phyloP scores from a whole-genome alignment of 768 basidiomycete species.

The Mycena venus region DNA sequence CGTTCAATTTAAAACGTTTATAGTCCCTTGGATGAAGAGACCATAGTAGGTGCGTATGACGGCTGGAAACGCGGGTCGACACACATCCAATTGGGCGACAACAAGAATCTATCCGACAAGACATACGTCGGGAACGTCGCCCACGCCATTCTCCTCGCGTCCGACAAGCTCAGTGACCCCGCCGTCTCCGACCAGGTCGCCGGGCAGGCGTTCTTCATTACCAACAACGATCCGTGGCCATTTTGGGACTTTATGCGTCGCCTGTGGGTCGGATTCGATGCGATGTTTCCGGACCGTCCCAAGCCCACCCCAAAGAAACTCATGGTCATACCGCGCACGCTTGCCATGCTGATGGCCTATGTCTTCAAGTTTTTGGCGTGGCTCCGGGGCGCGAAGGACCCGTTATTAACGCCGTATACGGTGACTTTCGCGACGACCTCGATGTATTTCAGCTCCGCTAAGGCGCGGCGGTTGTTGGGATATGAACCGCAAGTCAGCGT shows the following conservation, averaged over 20 bases:
- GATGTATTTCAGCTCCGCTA: constrained; percentile 15
- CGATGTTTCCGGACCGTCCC: constrained; percentile 50
- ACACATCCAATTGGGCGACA: constrained; percentile 75
- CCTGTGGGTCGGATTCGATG: constrained; percentile 64
- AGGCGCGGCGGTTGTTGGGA: constrained; percentile 56
- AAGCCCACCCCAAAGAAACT: constrained; percentile 36
- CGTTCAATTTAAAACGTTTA: background rate
- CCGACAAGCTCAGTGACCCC: constrained; percentile 67
- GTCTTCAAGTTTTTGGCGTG: constrained; percentile 7
- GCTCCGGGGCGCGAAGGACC: constrained; percentile 1
- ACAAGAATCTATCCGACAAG: constrained; percentile 79
- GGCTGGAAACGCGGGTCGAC: constrained; percentile 16
- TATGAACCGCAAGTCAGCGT: constrained; percentile 80
- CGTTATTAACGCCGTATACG: constrained; percentile 10
- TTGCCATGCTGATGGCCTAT: constrained; percentile 44
- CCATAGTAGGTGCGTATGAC: constrained; percentile 13
- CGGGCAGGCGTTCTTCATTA: constrained; percentile 82
- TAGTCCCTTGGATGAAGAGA: constrained; percentile 45
- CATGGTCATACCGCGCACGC: constrained; percentile 10
- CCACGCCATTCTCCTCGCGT: constrained; percentile 79
- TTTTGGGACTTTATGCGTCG: constrained; percentile 81
- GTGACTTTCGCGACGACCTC: constrained; percentile 20
- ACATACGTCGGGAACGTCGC: constrained; percentile 84
- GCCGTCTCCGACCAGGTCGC: constrained; percentile 75
- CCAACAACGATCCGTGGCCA: constrained; percentile 81